These are phyloP conservation scores for Rhizoctonia solani DNA, from an alignment of 1,284 basidiomycete genomes.

Conservation along the genomic window DNA sequence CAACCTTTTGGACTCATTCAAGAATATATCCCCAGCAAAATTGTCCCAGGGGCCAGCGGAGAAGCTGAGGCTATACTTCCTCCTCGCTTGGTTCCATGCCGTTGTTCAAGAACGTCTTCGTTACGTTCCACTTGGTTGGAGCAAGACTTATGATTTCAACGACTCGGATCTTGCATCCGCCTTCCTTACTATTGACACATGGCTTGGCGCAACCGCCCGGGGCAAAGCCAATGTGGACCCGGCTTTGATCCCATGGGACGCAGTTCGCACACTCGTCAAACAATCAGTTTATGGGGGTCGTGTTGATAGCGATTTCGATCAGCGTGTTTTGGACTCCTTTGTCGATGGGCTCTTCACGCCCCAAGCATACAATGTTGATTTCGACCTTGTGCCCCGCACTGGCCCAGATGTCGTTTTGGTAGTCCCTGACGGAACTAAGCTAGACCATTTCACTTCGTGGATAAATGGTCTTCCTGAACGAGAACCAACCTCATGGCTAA, in stretches of 20 bases:
- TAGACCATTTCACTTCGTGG: slow-evolving; percentile 89
- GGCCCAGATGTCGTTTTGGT: slow-evolving; percentile 61
- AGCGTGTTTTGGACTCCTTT: slow-evolving; percentile 86
- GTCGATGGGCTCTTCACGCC: slow-evolving; percentile 88
- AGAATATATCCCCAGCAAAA: slow-evolving; percentile 71
- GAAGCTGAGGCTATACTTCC: slow-evolving; percentile 87
- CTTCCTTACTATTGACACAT: slow-evolving; percentile 86
- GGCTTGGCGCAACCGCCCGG: slow-evolving; percentile 79
- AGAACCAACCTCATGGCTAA: slow-evolving; percentile 91
- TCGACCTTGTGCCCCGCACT: slow-evolving; percentile 73
- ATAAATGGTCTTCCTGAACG: slow-evolving; percentile 83
- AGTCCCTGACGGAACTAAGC: slow-evolving; percentile 87
- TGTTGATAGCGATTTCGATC: slow-evolving; percentile 93
- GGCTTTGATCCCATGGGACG: slow-evolving; percentile 88
- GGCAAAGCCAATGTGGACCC: slow-evolving; percentile 91
- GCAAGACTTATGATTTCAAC: slow-evolving; percentile 95
- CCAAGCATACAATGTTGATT: slow-evolving; percentile 87
- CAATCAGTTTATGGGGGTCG: slow-evolving; percentile 94
- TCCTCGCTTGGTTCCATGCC: slow-evolving; percentile 98
- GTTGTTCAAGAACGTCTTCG: slow-evolving; percentile 94
- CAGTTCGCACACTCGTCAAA: slow-evolving; percentile 86
- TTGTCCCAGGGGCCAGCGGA: slow-evolving; percentile 84
- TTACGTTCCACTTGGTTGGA: slow-evolving; percentile 94
- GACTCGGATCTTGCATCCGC: slow-evolving; percentile 96
- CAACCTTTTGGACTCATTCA: slow-evolving; percentile 89